Conservation (phyloP, 2,329 filamentous ascomycete species). For the Cladosporium phlei region DNA sequence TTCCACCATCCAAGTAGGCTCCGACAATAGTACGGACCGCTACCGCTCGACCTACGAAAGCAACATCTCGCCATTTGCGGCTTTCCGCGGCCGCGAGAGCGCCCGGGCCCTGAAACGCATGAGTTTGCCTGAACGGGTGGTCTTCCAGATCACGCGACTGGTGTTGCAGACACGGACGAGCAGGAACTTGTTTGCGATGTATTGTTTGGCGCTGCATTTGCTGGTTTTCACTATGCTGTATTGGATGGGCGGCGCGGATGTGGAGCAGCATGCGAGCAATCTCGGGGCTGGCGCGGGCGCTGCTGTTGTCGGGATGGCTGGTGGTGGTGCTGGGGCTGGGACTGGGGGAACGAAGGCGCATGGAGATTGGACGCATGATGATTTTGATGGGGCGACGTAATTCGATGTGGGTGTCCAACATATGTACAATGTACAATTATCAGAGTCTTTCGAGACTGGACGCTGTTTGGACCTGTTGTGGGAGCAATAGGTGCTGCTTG, state of each 20-base stretch:
- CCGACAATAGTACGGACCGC: slow-evolving; percentile 58
- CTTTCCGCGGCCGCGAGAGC: slow-evolving; percentile 89
- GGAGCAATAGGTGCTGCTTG: background rate
- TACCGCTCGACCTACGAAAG: slow-evolving; percentile 92
- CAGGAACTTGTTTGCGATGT: slow-evolving; percentile 87
- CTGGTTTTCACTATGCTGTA: slow-evolving; percentile 84
- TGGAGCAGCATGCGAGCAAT: slow-evolving; percentile 57
- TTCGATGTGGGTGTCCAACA: background rate
- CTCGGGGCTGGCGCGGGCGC: slow-evolving; percentile 41
- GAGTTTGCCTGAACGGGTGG: slow-evolving; percentile 81
- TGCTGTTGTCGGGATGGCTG: too few species aligned
- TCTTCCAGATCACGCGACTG: slow-evolving; percentile 86
- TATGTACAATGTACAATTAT: slow-evolving; percentile 2
- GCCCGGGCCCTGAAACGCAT: slow-evolving; percentile 87
- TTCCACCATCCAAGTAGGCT: slow-evolving; percentile 60
- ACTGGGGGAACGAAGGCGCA: slow-evolving; percentile 21
- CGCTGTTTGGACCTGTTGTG: background rate
- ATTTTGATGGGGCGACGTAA: slow-evolving; percentile 9
- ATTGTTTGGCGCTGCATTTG: slow-evolving; percentile 83
- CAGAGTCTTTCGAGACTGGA: background rate
- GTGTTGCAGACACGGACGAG: slow-evolving; percentile 85
- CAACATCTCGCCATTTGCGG: slow-evolving; percentile 91
- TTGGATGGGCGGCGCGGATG: slow-evolving; percentile 68
- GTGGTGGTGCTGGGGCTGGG: too few species aligned
- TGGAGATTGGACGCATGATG: slow-evolving; percentile 15